Evolutionary conservation across 2,329 filamentous ascomycete species (phyloP), one percentile per base, ranked within the genome.

Genomic region (Cordyceps fumosorosea): DNA sequence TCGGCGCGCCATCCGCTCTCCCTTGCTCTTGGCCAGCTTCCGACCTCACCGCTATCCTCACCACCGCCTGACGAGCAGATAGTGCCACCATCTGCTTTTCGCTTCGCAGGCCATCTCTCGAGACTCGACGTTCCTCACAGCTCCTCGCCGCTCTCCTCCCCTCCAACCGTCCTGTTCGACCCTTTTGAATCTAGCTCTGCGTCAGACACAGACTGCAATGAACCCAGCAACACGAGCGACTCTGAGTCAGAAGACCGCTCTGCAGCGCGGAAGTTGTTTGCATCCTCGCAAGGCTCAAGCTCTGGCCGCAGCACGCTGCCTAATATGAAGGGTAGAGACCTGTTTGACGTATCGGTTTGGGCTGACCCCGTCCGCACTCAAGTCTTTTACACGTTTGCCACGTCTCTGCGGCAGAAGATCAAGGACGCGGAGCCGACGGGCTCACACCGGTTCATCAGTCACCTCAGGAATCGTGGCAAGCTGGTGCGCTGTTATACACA

Each of bases 401-500:
- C 88, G 0, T 86, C 84, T 0, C 74, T 90, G 5, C 80, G 88
- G 32, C 81, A 88, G 65, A 88, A 84, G 61, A 83, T 89, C 18
- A 80, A 77, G 45, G 80, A 82, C n/a, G 85, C 88, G 11, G 74
- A 81, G 58, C 87, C 87, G 0, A 89, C 87, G 1, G 77, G 78
- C 20, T 88, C 85, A 1, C 88, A 91, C 73, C 83, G 82, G 61
- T 90, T 91, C 69, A 87, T 91, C 66, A 81, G 83, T 50, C 82
- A 85, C 40, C 77, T 91, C 5, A 81, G 86, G 51, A 86, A 90
- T 69, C 80, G 83, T 4, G 85, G 87, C 3, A 87, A 88, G 65
- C 77, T 91, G 5, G 85, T 89, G 37, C 78, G 88, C 45, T 89
- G 87, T 68, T 91, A 91, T 68, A 90, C 88, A 0, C 88, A 91